Evolutionary conservation across 306 rosid genomes (phyloP), one percentile per base, ranked within the genome.

Genomic region (Senna tora): DNA sequence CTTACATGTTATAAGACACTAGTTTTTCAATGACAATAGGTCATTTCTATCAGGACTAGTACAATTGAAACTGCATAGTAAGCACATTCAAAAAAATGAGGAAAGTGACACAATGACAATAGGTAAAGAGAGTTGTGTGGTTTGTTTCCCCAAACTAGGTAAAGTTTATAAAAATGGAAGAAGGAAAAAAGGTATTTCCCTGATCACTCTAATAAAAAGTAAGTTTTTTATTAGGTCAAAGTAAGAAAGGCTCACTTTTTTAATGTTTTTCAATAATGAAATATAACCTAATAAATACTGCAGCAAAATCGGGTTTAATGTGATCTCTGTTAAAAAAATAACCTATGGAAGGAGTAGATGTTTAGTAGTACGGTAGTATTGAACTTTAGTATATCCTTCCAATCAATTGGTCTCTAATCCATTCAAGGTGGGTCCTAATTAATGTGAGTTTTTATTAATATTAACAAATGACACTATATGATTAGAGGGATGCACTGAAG

Each of bases 241-340:
- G n/a, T n/a, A n/a, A n/a, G n/a, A n/a, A n/a, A 33, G 32, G 34
- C 33, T 42, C 53, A 47, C 20, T 21, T 51, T 39, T 32, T 65
- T 5, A 66, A 39, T 2, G 14, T 19, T 53, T 25, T 67, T 22
- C 22, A 21, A 42, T 33, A 34, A 38, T 12, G 19, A 9, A 9
- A n/a, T 22, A 67, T 39, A 22, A 50, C 62, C 19, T 19, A 38
- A 58, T 14, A 56, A 34, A 60, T 10, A 56, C 41, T 33, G 65
- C 57, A 64, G 47, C 46, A 41, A 13, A 65, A 36, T 42, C 49
- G 36, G 52, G 7, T 38, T 47, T 5, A 52, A 22, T 38, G 47
- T 13, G 10, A 43, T 53, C 25, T 38, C 33, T 49, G 38, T 15
- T n/a, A 52, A 80, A 75, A 64, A 75, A 53, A 62, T 56, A 51